Base-by-base conservation (phyloP, 495 filamentous ascomycete species). In the Talaromyces ruber region DNA sequence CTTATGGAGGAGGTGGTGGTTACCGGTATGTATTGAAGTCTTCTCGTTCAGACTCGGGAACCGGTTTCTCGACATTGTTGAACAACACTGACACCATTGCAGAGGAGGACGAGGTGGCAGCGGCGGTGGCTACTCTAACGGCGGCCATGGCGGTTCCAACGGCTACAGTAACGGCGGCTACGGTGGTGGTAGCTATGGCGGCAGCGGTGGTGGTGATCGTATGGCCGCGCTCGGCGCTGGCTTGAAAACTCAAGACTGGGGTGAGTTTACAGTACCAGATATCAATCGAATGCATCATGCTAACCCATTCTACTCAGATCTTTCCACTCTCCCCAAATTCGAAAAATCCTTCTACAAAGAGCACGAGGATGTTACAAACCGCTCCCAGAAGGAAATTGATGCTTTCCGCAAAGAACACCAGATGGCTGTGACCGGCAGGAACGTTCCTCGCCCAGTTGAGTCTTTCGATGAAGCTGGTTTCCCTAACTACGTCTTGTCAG, bases 261-360 rank as follows among this genome's bases (percentile, higher is more conserved):
- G 90, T 93, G 79, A 74, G 88, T 80, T 54, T 11, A 45, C 24
- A 64, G 18, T 57, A 1, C 11, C 50, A 53, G 63, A 62, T 61
- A 22, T 25, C 52, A 56, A 43, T 34, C 30, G 25, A 28, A 30
- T 26, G 8, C 54, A 28, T 47, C 56, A 43, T 43, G 39, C 74
- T 77, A 74, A 78, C 63, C 25, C 29, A 32, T 8, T 30, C 51
- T 14, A 28, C 43, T 50, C 69, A 93, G 93, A 98, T 75, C 68
- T 93, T 18, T 77, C 73, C 72, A 77, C 86, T 25, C 70, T 98
- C 24, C 93, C 94, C 64, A 97, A 97, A 76, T 98, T 98, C 74
- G 94, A 98, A 71, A 98, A 98, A 79, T 92, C 89, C 26, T 98
- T 98, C 81, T 98, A 98, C 82, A 95, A 97, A 76, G 94, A 98